Conservation (phyloP, 805 yeast species). For the Spathaspora passalidarum region DNA sequence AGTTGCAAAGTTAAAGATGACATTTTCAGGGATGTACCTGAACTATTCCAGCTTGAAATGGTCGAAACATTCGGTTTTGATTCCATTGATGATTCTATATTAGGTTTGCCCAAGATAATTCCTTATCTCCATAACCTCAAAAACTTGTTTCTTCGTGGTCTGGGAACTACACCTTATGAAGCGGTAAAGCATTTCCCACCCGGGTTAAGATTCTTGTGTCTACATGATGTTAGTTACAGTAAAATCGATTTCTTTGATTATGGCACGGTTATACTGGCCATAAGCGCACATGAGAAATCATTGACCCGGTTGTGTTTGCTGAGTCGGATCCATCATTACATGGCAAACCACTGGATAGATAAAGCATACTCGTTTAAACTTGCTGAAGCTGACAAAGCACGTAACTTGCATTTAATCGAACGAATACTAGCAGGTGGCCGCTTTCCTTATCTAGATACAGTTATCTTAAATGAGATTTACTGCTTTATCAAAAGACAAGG, state of each 20-base stretch:
- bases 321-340: not conserved
- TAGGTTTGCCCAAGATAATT: not conserved
- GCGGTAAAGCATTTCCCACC: not conserved
- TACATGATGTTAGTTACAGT: too few species aligned
- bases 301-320: too few species aligned
- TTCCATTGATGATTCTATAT: too few species aligned
- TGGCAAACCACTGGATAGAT: not conserved
- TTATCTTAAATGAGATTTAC: too few species aligned
- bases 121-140: not conserved
- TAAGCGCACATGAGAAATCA: too few species aligned
- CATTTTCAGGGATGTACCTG: too few species aligned
- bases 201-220: not conserved
- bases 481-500: not conserved
- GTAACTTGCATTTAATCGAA: not conserved
- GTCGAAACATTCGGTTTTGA: not conserved
- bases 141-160: not conserved
- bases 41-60: not conserved
- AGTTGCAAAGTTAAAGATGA: too few species aligned
- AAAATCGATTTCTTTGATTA: too few species aligned
- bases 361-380: not conserved
- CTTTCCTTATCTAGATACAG: not conserved
- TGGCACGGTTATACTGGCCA: too few species aligned
- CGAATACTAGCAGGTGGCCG: not conserved
- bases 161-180: not conserved
- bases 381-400: not conserved